Evolutionary conservation across 2,329 filamentous ascomycete genomes (phyloP).

Genomic region (Penicillium hordei): DNA sequence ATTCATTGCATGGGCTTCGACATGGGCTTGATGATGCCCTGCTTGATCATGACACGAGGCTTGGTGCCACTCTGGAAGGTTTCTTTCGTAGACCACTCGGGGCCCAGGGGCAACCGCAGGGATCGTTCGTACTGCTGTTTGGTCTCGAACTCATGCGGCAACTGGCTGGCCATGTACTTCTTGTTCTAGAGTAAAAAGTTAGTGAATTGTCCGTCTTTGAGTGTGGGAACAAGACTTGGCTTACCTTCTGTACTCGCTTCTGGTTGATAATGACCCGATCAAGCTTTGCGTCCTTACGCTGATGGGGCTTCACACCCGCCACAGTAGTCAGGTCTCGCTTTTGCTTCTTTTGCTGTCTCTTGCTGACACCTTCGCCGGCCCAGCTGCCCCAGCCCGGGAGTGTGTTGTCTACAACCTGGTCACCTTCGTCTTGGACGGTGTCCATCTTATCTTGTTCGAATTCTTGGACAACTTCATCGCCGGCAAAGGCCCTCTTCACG

Average conservation of each 20-base stretch:
- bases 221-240: constrained; percentile 16
- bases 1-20: constrained; percentile 65
- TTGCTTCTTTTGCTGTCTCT: constrained; percentile 61
- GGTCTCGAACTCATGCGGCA: constrained; percentile 89
- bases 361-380: constrained; percentile 79
- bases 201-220: not conserved
- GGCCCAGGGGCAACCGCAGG: constrained; percentile 80
- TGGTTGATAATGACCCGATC: constrained; percentile 89
- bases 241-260: constrained; percentile 82
- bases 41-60: constrained; percentile 85
- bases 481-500: constrained; percentile 81
- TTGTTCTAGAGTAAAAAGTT: constrained; percentile 59
- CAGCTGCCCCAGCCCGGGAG: constrained; percentile 93
- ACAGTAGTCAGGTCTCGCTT: constrained; percentile 51
- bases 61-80: constrained; percentile 87
- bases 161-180: constrained; percentile 77
- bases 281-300: constrained; percentile 79
- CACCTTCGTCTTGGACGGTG: constrained; percentile 71
- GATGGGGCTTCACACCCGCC: constrained; percentile 71
- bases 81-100: constrained; percentile 96
- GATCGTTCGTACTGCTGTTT: constrained; percentile 86
- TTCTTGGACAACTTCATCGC: constrained; percentile 75
- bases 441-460: constrained; percentile 79
- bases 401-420: constrained; percentile 78
- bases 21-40: constrained; percentile 86